Evolutionary conservation across 192 early-diverging fungal genomes (phyloP), one percentile per base, ranked within the genome.

Genomic region (Backusella macrospora): DNA sequence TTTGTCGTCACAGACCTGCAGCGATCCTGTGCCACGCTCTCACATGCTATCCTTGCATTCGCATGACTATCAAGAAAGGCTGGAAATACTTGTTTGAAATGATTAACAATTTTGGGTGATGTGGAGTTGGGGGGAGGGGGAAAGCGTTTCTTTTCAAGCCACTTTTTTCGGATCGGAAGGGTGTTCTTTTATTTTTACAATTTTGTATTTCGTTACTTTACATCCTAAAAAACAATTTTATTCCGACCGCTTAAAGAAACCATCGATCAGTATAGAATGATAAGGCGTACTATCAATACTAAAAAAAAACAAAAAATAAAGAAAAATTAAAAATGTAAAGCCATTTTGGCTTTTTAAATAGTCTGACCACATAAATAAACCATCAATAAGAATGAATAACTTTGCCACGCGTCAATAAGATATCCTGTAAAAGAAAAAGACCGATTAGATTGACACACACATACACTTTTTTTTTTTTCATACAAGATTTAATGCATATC

Each of bases 141-240:
- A 52, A 52, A 15, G 42, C 6, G 42, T 1, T 43, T 43, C 0
- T 10, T 43, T 43, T 21, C 52, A 55, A 55, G 52, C 52, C 52
- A 55, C 21, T 55, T 55, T 55, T 55, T 55, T 55, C 52, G 52
- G 52, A 55, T 55, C 52, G 52, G 52, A 55, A 55, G 21, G 47
- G 47, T n/a, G 7, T 12, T 21, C n/a, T 18, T 18, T 55, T 55
- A 55, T 55, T 55, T 55, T 23, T 55, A 21, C 18, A 21, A 55
- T 46, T 14, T 46, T 46, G 45, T 12, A 55, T 23, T 5, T 55
- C 21, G 52, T 26, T 55, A 55, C 52, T 55, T 55, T 55, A 49
- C 48, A 49, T 46, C 10, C 45, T 14, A 46, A 46, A 14, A 46
- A 46, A 2, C 14, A 46, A 18, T n/a, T 23, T 55, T 9, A 21